A percentile compares a stretch with the other conserved stretches of the same genome.
These are phyloP conservation scores for Trametes cingulata DNA, from an alignment of 768 basidiomycete genomes.

Conservation along the genomic window DNA sequence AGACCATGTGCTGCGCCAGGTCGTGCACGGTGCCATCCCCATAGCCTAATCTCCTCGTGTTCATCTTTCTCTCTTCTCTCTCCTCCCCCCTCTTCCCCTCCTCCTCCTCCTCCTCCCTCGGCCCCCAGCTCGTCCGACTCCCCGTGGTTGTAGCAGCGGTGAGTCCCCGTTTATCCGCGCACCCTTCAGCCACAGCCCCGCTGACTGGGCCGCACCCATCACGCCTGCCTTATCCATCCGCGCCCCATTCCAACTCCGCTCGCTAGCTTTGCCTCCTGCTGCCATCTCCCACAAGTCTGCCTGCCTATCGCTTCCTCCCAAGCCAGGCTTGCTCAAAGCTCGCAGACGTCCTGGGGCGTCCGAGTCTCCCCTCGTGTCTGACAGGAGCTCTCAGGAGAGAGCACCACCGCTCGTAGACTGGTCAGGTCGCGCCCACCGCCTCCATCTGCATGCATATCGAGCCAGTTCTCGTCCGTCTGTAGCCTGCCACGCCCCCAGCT, in stretches of 20 bases:
- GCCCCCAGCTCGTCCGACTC: slow-evolving; percentile 4
- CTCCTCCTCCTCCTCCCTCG: slow-evolving; percentile 8
- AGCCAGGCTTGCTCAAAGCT: slow-evolving; percentile 31
- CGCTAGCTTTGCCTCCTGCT: slow-evolving; percentile 31
- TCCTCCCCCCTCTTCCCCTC: slow-evolving; percentile 16
- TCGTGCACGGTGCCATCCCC: slow-evolving; percentile 15
- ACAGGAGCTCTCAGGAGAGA: slow-evolving; percentile 20
- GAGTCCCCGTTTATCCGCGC: neutral
- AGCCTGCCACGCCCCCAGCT: slow-evolving; percentile 18
- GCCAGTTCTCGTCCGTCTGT: slow-evolving; percentile 26
- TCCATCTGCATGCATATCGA: slow-evolving; percentile 32
- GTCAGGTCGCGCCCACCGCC: slow-evolving; percentile 16
- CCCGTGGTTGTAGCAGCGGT: slow-evolving; percentile 17
- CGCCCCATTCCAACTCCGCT: slow-evolving; percentile 26
- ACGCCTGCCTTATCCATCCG: slow-evolving; percentile 23
- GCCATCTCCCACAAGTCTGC: slow-evolving; percentile 28
- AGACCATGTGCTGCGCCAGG: slow-evolving; percentile 24
- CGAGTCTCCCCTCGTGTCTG: slow-evolving; percentile 20
- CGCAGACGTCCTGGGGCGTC: slow-evolving; percentile 30
- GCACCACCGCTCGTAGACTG: slow-evolving; percentile 14
- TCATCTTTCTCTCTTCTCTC: slow-evolving; percentile 14
- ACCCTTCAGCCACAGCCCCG: neutral
- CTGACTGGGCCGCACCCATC: slow-evolving; percentile 14
- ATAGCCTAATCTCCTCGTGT: slow-evolving; percentile 20
- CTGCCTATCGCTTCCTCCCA: slow-evolving; percentile 30